These are phyloP conservation scores for Stevia rebaudiana DNA, from an alignment of 140 eudicot genomes.

Conservation along the genomic window DNA sequence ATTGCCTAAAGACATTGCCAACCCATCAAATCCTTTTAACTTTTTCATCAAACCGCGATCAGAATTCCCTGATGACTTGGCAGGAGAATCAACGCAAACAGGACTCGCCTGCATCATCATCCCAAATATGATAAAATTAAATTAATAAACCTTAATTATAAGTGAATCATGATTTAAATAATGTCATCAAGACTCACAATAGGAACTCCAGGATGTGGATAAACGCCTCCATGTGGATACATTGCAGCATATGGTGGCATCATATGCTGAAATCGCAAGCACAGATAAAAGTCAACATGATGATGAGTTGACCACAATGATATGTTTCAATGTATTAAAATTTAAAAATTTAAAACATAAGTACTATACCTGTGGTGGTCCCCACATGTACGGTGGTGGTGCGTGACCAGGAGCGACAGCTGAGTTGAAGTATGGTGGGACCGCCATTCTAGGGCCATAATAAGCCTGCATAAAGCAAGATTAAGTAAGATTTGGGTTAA, in stretches of 20 bases:
- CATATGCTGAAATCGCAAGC: slow-evolving; percentile 55
- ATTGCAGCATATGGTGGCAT: slow-evolving; percentile 93
- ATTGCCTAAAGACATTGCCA: slow-evolving; percentile 86
- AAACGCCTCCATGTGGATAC: slow-evolving; percentile 91
- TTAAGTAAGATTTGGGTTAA: not conserved
- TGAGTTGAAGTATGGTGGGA: slow-evolving; percentile 73
- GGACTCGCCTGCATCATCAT: slow-evolving; percentile 54
- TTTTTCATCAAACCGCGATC: slow-evolving; percentile 69
- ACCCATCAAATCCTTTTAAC: slow-evolving; percentile 81
- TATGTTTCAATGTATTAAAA: not conserved
- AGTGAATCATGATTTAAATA: not conserved
- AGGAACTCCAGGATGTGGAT: slow-evolving; percentile 88
- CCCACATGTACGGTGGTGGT: slow-evolving; percentile 96
- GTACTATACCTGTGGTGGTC: slow-evolving; percentile 81
- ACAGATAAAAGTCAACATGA: slow-evolving; percentile 3
- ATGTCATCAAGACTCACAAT: slow-evolving; percentile 43
- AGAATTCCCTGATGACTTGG: slow-evolving; percentile 68
- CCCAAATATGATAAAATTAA: slow-evolving; percentile 7
- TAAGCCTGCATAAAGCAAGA: slow-evolving; percentile 53
- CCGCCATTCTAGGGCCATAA: slow-evolving; percentile 83
- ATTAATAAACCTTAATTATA: too few relatives aligned
- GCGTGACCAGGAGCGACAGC: slow-evolving; percentile 78
- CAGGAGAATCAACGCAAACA: slow-evolving; percentile 66
- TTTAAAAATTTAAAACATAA: too few relatives aligned
- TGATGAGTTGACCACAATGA: not conserved